phyloP scores from a whole-genome alignment of 2,329 filamentous ascomycete species.

The Dryadomyces quercivorus region DNA sequence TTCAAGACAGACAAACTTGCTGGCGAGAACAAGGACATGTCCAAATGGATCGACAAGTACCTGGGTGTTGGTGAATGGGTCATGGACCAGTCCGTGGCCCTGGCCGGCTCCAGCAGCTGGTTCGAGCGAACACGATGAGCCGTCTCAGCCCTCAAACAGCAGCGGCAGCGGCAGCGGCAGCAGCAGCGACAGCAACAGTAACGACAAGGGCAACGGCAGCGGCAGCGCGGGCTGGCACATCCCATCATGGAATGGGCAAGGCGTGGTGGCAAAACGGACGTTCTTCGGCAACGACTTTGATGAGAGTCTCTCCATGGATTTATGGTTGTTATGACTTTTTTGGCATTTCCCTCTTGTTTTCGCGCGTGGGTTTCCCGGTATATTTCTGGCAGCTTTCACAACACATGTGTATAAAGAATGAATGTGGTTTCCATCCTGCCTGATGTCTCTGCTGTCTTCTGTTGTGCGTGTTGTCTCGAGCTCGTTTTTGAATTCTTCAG shows the following conservation, averaged over 20 bases:
- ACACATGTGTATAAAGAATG: neutral
- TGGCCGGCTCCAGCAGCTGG: conserved; percentile 77
- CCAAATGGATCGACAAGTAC: conserved; percentile 86
- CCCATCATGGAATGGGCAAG: neutral
- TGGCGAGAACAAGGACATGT: conserved; percentile 67
- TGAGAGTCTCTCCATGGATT: neutral
- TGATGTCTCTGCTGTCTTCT: neutral
- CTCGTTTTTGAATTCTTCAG: too few species aligned
- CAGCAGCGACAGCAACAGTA: too few species aligned
- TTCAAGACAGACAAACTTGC: conserved; percentile 77
- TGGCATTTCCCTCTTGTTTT: neutral
- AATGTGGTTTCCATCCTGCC: neutral
- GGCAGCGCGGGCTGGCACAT: neutral
- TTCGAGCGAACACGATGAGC: conserved; percentile 75
- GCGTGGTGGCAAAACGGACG: neutral
- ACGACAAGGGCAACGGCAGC: neutral
- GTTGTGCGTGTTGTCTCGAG: neutral
- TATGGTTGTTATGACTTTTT: conserved; percentile 1
- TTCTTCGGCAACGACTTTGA: neutral
- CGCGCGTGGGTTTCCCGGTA: neutral
- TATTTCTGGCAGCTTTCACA: neutral
- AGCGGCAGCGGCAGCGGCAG: neutral
- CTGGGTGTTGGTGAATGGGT: conserved; percentile 93
- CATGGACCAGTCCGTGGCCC: conserved; percentile 92
- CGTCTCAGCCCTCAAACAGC: neutral